Percentiles rank a stretch among this genome's conserved stretches.
Evolutionary conservation across 2,329 filamentous ascomycete genomes (phyloP).

Genomic region (Aspergillus sp.): DNA sequence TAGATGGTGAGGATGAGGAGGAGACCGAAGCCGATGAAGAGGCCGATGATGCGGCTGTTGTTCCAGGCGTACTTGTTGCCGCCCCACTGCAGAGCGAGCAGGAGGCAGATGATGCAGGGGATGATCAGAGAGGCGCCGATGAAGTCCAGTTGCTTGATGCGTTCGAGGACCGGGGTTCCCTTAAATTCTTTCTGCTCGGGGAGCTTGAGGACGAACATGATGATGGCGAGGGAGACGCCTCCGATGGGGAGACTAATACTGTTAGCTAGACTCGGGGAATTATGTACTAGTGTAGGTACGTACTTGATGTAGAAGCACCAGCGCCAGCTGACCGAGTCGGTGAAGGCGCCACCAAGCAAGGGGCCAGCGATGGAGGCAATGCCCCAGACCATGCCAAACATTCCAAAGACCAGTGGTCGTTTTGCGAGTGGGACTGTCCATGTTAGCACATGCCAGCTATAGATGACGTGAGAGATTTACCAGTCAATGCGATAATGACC

Average conservation of each 20-base stretch:
- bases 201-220: conserved; percentile 23
- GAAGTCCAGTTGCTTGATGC: conserved; percentile 49
- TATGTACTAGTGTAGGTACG: not conserved
- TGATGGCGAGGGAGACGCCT: conserved; percentile 23
- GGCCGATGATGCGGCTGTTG: conserved; percentile 43
- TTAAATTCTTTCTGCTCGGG: conserved; percentile 13
- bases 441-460: not conserved
- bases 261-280: not conserved
- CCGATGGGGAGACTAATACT: conserved; percentile 54
- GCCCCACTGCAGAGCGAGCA: conserved; percentile 63
- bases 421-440: conserved; percentile 7
- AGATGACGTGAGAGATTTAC: not conserved
- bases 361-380: conserved; percentile 19
- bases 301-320: conserved; percentile 27
- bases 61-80: conserved; percentile 58
- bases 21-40: conserved; percentile 38
- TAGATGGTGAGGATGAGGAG: conserved; percentile 9
- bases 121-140: conserved; percentile 55
- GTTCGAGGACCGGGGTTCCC: conserved; percentile 3
- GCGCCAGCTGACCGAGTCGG: conserved; percentile 17
- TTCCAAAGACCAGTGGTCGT: conserved; percentile 15
- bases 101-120: conserved; percentile 57
- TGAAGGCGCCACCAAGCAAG: conserved; percentile 17
- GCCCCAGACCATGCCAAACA: conserved; percentile 19
- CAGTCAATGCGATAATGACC: conserved; percentile 12